Evolutionary conservation across 805 yeast species (phyloP).

Genomic region (Candida suzukii): DNA sequence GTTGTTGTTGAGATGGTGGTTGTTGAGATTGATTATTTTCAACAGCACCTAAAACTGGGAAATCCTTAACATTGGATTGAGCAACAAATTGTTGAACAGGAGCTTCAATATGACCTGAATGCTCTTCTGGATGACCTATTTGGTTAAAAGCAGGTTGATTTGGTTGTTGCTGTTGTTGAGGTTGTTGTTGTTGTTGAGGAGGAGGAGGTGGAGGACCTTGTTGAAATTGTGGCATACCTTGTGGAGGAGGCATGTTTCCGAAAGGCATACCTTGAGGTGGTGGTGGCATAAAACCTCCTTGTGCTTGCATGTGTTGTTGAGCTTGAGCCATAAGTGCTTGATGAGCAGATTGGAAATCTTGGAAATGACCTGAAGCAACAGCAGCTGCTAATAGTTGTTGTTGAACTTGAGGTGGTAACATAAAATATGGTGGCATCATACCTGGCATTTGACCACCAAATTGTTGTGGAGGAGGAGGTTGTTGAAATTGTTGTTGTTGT

Average conservation of each 20-base stretch:
- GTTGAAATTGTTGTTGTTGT: slow-evolving; percentile 11
- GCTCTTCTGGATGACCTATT: slow-evolving; percentile 12
- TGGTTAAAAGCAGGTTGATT: slow-evolving; percentile 9
- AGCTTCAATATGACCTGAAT: slow-evolving; percentile 1
- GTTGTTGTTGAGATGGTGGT: slow-evolving; percentile 3
- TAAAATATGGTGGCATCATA: slow-evolving; percentile 16
- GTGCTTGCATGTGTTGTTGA: not conserved
- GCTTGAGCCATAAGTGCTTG: slow-evolving; percentile 22
- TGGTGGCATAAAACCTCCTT: slow-evolving; percentile 16
- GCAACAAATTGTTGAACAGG: not conserved
- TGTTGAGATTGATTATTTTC: slow-evolving; percentile 1
- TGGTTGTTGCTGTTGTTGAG: slow-evolving; percentile 4
- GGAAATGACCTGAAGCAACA: slow-evolving; percentile 26
- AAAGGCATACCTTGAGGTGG: slow-evolving; percentile 11
- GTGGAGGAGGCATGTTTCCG: slow-evolving; percentile 4
- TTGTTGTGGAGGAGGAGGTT: not conserved
- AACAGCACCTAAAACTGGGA: slow-evolving; percentile 8
- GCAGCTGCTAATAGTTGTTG: slow-evolving; percentile 24
- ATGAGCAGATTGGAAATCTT: slow-evolving; percentile 23
- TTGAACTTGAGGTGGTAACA: slow-evolving; percentile 24
- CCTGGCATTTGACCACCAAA: slow-evolving; percentile 8
- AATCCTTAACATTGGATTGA: not conserved
- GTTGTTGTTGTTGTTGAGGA: slow-evolving; percentile 14
- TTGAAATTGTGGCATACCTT: slow-evolving; percentile 10
- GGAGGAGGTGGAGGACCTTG: slow-evolving; percentile 7